Evolutionary conservation across 306 rosid species (phyloP).

Genomic region (Arachis stenosperma): DNA sequence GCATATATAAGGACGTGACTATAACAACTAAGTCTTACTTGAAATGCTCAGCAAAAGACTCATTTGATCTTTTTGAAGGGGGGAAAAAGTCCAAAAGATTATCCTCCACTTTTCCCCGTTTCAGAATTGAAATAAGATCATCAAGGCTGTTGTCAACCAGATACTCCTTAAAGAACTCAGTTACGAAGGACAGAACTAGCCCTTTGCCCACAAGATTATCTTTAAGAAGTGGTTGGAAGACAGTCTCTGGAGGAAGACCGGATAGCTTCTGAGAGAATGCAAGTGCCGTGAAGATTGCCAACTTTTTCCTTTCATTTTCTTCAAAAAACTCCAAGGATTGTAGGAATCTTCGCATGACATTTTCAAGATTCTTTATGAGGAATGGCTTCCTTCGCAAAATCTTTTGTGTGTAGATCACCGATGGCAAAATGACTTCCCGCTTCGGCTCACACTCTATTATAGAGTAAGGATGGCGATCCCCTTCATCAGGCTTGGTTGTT

Average conservation of each 20-base stretch:
- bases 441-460: slow-evolving; percentile 81
- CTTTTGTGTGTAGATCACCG: slow-evolving; percentile 91
- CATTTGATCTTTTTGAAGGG: slow-evolving; percentile 79
- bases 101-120: slow-evolving; percentile 96
- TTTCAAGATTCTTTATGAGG: slow-evolving; percentile 96
- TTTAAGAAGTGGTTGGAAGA: slow-evolving; percentile 95
- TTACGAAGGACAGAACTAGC: slow-evolving; percentile 88
- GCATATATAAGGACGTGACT: not conserved
- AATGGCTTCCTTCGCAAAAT: slow-evolving; percentile 92
- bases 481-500: slow-evolving; percentile 99
- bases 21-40: slow-evolving; percentile 44
- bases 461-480: slow-evolving; percentile 97
- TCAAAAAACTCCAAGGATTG: slow-evolving; percentile 98
- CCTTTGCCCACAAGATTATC: slow-evolving; percentile 99
- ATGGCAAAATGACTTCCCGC: slow-evolving; percentile 85
- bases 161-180: slow-evolving; percentile 97
- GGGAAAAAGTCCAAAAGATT: slow-evolving; percentile 91
- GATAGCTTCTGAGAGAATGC: slow-evolving; percentile 99
- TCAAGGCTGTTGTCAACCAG: slow-evolving; percentile 94
- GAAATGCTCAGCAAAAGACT: slow-evolving; percentile 95
- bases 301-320: slow-evolving; percentile 97
- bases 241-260: slow-evolving; percentile 98
- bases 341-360: slow-evolving; percentile 97
- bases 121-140: slow-evolving; percentile 94
- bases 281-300: slow-evolving; percentile 99